Evolutionary conservation across 805 yeast species (phyloP).

Genomic region (Metschnikowia shivogae): DNA sequence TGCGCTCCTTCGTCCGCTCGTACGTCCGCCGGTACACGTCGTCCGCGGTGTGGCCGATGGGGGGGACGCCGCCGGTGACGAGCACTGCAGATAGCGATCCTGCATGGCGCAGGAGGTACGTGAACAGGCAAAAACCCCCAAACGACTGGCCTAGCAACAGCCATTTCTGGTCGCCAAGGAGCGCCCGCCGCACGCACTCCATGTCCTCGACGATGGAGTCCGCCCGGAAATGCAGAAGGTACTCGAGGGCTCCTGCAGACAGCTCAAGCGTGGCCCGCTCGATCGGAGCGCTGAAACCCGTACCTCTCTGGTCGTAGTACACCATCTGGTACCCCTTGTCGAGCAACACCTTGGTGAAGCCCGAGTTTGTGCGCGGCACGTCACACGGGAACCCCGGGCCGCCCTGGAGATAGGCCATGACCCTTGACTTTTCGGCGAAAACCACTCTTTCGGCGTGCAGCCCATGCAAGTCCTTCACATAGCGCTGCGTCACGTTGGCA

Average conservation of each 20-base stretch:
- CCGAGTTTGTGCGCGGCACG: slow-evolving; percentile 34
- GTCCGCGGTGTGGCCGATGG: slow-evolving; percentile 41
- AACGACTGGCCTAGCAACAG: slow-evolving; percentile 52
- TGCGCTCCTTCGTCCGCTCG: slow-evolving; percentile 44
- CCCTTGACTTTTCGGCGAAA: slow-evolving; percentile 30
- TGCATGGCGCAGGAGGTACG: slow-evolving; percentile 46
- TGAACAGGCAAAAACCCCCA: slow-evolving; percentile 51
- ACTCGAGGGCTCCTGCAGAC: slow-evolving; percentile 24
- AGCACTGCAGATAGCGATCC: slow-evolving; percentile 40
- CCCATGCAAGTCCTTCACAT: slow-evolving; percentile 19
- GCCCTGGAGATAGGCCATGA: slow-evolving; percentile 46
- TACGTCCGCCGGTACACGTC: slow-evolving; percentile 49
- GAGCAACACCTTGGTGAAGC: slow-evolving; percentile 34
- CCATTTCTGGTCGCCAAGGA: slow-evolving; percentile 42
- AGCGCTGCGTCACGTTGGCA: slow-evolving; percentile 33
- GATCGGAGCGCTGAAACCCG: slow-evolving; percentile 50
- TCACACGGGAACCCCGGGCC: slow-evolving; percentile 52
- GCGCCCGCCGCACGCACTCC: slow-evolving; percentile 39
- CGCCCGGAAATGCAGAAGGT: slow-evolving; percentile 46
- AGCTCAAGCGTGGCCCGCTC: slow-evolving; percentile 28
- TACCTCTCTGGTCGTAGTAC: slow-evolving; percentile 58
- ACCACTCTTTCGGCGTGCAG: slow-evolving; percentile 7
- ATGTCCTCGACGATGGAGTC: slow-evolving; percentile 50
- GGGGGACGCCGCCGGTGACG: slow-evolving; percentile 59
- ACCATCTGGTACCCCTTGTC: slow-evolving; percentile 42